These are phyloP conservation scores for Pythium scleroteichum DNA, from an alignment of 352 stramenopile species.

Conservation along the genomic window DNA sequence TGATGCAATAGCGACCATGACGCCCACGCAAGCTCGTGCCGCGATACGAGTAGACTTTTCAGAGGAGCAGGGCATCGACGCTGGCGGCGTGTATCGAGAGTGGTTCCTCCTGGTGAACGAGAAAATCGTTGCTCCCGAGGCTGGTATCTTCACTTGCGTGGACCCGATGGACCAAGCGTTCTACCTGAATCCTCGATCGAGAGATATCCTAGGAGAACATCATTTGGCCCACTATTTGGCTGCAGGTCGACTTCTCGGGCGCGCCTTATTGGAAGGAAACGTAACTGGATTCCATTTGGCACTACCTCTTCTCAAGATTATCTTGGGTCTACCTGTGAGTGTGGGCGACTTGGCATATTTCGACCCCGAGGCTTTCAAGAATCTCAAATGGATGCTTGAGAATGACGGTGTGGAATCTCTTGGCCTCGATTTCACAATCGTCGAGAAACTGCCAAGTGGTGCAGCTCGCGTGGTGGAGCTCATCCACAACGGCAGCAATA, in stretches of 20 bases:
- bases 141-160: conserved; percentile 57
- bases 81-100: conserved; percentile 83
- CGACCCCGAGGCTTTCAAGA: conserved; percentile 62
- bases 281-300: conserved; percentile 94
- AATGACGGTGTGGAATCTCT: conserved; percentile 58
- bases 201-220: conserved; percentile 54
- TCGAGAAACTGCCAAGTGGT: conserved; percentile 31
- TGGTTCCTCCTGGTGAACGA: conserved; percentile 88
- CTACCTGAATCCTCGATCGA: conserved; percentile 68
- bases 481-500: conserved; percentile 44
- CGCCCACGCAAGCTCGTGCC: conserved; percentile 53
- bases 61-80: conserved; percentile 80
- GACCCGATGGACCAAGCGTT: conserved; percentile 56
- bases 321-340: conserved; percentile 93
- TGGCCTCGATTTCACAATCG: conserved; percentile 63
- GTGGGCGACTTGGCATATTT: conserved; percentile 93
- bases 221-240: conserved; percentile 73
- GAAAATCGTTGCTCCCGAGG: conserved; percentile 41
- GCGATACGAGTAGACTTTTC: conserved; percentile 81
- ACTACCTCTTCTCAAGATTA: conserved; percentile 96
- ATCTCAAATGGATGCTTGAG: conserved; percentile 65
- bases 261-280: conserved; percentile 87
- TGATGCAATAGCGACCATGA: conserved; percentile 54
- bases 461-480: conserved; percentile 44
- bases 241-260: conserved; percentile 53